These are phyloP conservation scores for Cerrena zonata DNA, from an alignment of 1,284 basidiomycete genomes.

Conservation along the genomic window DNA sequence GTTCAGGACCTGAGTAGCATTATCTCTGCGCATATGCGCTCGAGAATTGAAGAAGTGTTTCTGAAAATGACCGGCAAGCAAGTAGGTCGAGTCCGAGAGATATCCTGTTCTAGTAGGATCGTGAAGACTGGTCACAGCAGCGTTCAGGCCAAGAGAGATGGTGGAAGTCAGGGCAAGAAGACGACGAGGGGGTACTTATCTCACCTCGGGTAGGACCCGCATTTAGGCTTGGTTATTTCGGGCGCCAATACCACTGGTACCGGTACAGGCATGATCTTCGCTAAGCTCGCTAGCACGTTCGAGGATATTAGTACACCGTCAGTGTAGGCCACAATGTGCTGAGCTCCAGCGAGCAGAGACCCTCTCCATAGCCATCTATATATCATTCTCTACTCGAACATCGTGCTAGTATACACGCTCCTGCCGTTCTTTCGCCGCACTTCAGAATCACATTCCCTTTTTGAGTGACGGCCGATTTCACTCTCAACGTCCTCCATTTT, in stretches of 20 bases:
- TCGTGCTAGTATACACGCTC: no score
- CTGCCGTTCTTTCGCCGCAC: conserved; percentile 1
- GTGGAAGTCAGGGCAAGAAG: background rate
- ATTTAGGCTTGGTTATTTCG: conserved; percentile 4
- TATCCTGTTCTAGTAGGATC: conserved; percentile 8
- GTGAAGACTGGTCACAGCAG: conserved; percentile 7
- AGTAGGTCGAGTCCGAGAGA: conserved; percentile 5
- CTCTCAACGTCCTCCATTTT: background rate
- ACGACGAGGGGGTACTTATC: conserved; percentile 15
- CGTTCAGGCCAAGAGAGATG: background rate
- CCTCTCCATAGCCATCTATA: background rate
- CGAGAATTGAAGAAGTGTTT: background rate
- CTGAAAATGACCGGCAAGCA: conserved; percentile 1
- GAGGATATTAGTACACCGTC: background rate
- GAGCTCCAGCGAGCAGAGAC: background rate
- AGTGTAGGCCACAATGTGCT: background rate
- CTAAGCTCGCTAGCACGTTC: background rate
- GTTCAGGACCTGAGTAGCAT: background rate
- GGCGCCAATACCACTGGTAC: conserved; percentile 5
- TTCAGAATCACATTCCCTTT: background rate
- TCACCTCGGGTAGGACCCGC: conserved; percentile 13
- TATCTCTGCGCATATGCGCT: background rate
- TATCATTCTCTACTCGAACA: background rate
- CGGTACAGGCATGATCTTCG: background rate
- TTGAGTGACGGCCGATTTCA: background rate